phyloP scores from a whole-genome alignment of 1,284 basidiomycete genomes.

The Volvariella surrecta region DNA sequence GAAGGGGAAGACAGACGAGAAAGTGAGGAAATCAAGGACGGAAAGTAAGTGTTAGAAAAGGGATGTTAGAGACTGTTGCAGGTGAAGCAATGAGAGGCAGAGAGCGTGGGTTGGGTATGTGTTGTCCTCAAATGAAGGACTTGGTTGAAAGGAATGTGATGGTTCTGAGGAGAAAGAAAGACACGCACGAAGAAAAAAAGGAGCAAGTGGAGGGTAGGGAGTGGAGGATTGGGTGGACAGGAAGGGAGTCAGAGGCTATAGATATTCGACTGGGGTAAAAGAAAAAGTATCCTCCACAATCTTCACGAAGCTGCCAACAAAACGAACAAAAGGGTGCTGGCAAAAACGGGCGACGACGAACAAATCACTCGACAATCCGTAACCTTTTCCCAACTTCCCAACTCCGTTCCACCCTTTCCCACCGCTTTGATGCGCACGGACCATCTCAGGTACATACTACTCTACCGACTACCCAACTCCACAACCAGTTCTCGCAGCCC shows the following conservation, averaged over 20 bases:
- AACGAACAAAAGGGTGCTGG: constrained; percentile 3
- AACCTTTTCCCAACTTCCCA: constrained; percentile 1
- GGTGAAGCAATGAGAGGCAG: constrained; percentile 16
- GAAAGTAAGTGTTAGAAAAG: constrained; percentile 25
- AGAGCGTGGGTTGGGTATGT: constrained; percentile 17
- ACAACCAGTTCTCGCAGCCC: not conserved
- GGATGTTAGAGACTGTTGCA: constrained; percentile 25
- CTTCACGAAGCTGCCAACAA: not conserved
- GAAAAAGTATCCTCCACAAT: constrained; percentile 4
- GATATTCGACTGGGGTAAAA: constrained; percentile 14
- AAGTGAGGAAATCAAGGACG: constrained; percentile 23
- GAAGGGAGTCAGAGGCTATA: constrained; percentile 7
- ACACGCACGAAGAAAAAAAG: constrained; percentile 30
- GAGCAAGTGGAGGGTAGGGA: constrained; percentile 16
- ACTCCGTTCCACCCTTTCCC: constrained; percentile 8
- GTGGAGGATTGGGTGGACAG: constrained; percentile 22
- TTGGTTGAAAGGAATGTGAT: constrained; percentile 28
- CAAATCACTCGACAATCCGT: not conserved
- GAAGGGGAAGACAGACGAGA: constrained; percentile 20
- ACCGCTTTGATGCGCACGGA: constrained; percentile 14
- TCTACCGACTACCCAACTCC: not conserved
- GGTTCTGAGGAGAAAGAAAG: constrained; percentile 27
- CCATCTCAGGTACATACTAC: constrained; percentile 1
- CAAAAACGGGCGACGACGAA: constrained; percentile 1
- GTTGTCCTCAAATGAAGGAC: constrained; percentile 10